A percentile compares a stretch with the other conserved stretches of the same genome.
Evolutionary conservation across 371 early-diverging fungal species (phyloP).

Genomic region (Mortierella sp.): DNA sequence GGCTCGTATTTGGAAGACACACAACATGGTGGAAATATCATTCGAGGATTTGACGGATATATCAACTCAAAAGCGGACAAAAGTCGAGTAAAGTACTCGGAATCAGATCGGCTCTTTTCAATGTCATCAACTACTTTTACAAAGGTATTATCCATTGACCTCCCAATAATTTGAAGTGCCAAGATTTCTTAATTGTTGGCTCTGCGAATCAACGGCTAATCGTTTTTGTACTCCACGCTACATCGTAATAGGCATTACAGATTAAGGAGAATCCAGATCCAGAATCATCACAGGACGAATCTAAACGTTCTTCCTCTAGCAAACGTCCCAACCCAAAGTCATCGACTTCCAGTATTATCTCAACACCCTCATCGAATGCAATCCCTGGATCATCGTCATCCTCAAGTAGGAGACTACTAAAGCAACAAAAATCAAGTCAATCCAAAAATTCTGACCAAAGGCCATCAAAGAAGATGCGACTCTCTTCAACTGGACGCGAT

Average conservation of each 20-base stretch:
- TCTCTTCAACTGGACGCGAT: slow-evolving; percentile 50
- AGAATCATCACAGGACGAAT: slow-evolving; percentile 71
- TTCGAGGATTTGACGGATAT: slow-evolving; percentile 88
- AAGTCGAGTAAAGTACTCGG: slow-evolving; percentile 70
- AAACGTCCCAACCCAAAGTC: slow-evolving; percentile 47
- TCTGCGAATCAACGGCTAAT: not conserved
- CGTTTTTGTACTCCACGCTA: not conserved
- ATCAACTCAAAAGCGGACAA: slow-evolving; percentile 67
- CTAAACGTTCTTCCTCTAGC: slow-evolving; percentile 31
- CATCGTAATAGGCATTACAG: slow-evolving; percentile 61
- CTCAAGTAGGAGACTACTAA: slow-evolving; percentile 38
- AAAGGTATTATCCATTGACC: slow-evolving; percentile 58
- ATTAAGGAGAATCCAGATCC: slow-evolving; percentile 68
- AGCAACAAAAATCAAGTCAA: slow-evolving; percentile 37
- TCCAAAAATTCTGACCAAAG: slow-evolving; percentile 29
- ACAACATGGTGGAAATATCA: slow-evolving; percentile 82
- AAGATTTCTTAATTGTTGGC: too few species aligned
- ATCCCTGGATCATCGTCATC: slow-evolving; percentile 30
- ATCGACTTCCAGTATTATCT: slow-evolving; percentile 24
- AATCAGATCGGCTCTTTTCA: slow-evolving; percentile 74
- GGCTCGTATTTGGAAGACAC: slow-evolving; percentile 89
- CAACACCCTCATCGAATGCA: slow-evolving; percentile 12
- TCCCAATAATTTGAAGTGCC: too few species aligned
- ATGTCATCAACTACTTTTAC: slow-evolving; percentile 75
- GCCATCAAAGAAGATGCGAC: slow-evolving; percentile 49